Percentiles rank a stretch among this genome's conserved stretches.
phyloP scores from a whole-genome alignment of 306 rosid species.

The Fragaria nilgerrensis region DNA sequence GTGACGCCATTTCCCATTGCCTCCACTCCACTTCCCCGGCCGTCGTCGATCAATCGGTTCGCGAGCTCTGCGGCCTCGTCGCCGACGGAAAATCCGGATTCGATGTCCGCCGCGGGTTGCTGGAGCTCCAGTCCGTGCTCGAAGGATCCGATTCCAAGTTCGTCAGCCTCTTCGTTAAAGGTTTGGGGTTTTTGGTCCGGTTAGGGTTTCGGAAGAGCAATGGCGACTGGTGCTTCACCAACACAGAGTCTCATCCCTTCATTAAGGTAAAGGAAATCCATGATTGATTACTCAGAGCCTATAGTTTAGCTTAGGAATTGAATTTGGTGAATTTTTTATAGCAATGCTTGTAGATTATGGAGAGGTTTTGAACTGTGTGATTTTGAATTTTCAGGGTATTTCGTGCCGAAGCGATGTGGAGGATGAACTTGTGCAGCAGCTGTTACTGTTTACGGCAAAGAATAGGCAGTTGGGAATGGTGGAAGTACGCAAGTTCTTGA shows the following conservation, averaged over 20 bases:
- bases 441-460: slow-evolving; percentile 57
- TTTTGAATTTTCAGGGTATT: slow-evolving; percentile 43
- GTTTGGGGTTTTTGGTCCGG: slow-evolving; percentile 63
- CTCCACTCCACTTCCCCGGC: too few relatives aligned
- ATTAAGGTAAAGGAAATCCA: slow-evolving; percentile 45
- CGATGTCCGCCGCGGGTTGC: too few relatives aligned
- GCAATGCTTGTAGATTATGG: background rate
- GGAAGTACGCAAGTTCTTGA: slow-evolving; percentile 64
- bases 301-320: background rate
- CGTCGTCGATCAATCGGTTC: too few relatives aligned
- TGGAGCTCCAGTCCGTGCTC: slow-evolving; percentile 76
- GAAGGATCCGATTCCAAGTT: slow-evolving; percentile 59
- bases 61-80: too few relatives aligned
- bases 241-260: slow-evolving; percentile 59
- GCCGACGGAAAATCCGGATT: too few relatives aligned
- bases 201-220: slow-evolving; percentile 50
- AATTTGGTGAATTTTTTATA: background rate
- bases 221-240: slow-evolving; percentile 41
- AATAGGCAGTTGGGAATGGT: slow-evolving; percentile 58
- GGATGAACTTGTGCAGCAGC: slow-evolving; percentile 75
- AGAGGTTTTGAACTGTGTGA: slow-evolving; percentile 22
- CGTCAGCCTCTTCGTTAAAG: slow-evolving; percentile 68
- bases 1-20: too few relatives aligned
- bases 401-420: slow-evolving; percentile 67
- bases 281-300: background rate